phyloP scores from a whole-genome alignment of 1,284 basidiomycete genomes.

The Veloporphyrellus conicus region DNA sequence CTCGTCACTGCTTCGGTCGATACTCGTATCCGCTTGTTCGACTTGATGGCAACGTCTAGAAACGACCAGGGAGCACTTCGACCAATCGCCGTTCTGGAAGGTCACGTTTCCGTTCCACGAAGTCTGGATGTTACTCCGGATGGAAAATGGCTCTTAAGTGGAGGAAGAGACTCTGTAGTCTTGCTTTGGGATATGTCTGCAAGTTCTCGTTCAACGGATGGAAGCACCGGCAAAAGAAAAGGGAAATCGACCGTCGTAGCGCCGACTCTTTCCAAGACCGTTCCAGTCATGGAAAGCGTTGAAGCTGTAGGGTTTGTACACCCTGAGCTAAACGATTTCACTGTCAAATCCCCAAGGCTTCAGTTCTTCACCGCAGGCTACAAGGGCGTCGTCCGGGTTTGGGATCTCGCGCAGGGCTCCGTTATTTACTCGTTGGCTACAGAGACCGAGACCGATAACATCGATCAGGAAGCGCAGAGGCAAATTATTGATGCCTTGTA shows the following conservation, averaged over 20 bases:
- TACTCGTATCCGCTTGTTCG: constrained; percentile 85
- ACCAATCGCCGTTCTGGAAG: constrained; percentile 78
- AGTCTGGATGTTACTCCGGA: constrained; percentile 82
- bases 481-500: constrained; percentile 72
- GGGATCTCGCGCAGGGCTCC: constrained; percentile 71
- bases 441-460: constrained; percentile 40
- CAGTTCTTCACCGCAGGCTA: constrained; percentile 86
- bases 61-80: constrained; percentile 57
- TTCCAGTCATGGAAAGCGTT: constrained; percentile 82
- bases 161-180: constrained; percentile 86
- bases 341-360: constrained; percentile 43
- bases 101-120: constrained; percentile 86
- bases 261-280: constrained; percentile 73
- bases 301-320: constrained; percentile 77
- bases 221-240: constrained; percentile 44
- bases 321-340: constrained; percentile 46
- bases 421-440: constrained; percentile 62
- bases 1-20: constrained; percentile 88
- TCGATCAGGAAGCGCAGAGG: constrained; percentile 71
- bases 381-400: constrained; percentile 77
- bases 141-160: constrained; percentile 83
- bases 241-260: constrained; percentile 39
- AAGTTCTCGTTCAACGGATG: constrained; percentile 15
- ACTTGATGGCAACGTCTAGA: constrained; percentile 62
- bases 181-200: constrained; percentile 72